Conservation (phyloP, 345 rosid genomes). For the Eucalyptus melliodora region DNA sequence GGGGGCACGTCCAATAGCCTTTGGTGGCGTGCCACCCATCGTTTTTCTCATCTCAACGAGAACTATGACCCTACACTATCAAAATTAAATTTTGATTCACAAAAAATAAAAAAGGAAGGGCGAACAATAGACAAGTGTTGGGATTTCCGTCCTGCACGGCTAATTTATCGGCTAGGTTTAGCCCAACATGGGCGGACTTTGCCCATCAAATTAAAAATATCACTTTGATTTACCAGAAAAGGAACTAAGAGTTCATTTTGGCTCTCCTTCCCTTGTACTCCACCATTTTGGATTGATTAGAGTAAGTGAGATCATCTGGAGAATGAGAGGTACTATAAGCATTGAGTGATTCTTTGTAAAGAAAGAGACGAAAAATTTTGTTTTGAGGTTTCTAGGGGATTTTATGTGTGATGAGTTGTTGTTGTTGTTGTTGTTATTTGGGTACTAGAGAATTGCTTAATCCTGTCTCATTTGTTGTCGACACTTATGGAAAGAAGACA, state of each 20-base stretch:
- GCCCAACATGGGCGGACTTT: too few species aligned
- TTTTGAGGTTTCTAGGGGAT: neutral
- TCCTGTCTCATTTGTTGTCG: neutral
- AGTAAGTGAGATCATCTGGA: neutral
- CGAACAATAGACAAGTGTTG: accelerated
- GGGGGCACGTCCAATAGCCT: accelerated
- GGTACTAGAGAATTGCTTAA: neutral
- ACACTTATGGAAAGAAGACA: neutral
- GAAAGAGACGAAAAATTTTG: neutral
- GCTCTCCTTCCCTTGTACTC: neutral
- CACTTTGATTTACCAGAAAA: neutral
- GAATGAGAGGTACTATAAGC: neutral
- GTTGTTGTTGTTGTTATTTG: too few species aligned
- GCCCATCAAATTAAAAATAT: too few species aligned
- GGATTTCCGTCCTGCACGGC: accelerated
- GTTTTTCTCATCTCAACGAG: accelerated
- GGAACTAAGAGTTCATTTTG: neutral
- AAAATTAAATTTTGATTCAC: too few species aligned
- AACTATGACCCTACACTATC: too few species aligned
- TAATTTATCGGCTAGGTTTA: too few species aligned
- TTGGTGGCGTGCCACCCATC: too few species aligned
- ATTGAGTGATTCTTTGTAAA: neutral
- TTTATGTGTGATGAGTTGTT: neutral
- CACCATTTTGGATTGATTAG: neutral
- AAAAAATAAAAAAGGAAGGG: too few species aligned